Percentiles rank a stretch among this genome's conserved stretches.
Conservation (phyloP, 1,139 yeast genomes). For the Sugiyamaella pinicola region DNA sequence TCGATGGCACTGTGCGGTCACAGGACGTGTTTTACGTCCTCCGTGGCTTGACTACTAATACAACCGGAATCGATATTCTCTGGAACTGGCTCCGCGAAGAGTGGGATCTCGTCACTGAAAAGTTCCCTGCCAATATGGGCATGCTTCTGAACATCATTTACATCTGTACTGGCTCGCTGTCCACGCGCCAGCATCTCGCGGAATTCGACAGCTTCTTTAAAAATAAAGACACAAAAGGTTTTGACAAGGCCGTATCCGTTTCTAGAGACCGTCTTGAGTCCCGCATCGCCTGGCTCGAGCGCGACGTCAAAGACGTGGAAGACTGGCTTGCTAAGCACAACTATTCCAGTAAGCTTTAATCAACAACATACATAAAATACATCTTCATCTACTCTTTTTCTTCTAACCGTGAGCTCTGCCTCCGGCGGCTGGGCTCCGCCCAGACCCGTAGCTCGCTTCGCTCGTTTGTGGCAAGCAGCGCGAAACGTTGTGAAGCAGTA, state of each 20-base stretch:
- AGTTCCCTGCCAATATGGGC: slow-evolving; percentile 79
- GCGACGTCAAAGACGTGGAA: slow-evolving; percentile 59
- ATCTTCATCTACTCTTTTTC: not conserved
- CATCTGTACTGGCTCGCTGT: slow-evolving; percentile 63
- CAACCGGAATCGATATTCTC: slow-evolving; percentile 62
- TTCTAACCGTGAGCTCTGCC: slow-evolving; percentile 3
- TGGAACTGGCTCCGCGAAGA: slow-evolving; percentile 80
- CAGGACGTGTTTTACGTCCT: slow-evolving; percentile 79
- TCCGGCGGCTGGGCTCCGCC: no score
- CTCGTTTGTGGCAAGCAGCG: no score
- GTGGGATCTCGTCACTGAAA: slow-evolving; percentile 66
- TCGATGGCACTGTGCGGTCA: slow-evolving; percentile 68
- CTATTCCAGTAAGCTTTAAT: slow-evolving; percentile 6
- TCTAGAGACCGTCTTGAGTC: slow-evolving; percentile 66
- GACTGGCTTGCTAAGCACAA: slow-evolving; percentile 44
- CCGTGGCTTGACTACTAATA: slow-evolving; percentile 65
- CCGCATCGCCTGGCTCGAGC: slow-evolving; percentile 64
- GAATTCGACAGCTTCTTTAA: slow-evolving; percentile 62
- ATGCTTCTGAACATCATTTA: slow-evolving; percentile 75
- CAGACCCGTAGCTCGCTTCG: no score
- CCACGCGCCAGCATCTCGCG: slow-evolving; percentile 59
- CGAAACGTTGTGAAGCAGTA: no score
- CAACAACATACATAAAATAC: not conserved
- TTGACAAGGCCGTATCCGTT: slow-evolving; percentile 72
- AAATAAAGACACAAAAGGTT: slow-evolving; percentile 67